Conservation (phyloP, 306 rosid genomes). For the Sindora glabra region DNA sequence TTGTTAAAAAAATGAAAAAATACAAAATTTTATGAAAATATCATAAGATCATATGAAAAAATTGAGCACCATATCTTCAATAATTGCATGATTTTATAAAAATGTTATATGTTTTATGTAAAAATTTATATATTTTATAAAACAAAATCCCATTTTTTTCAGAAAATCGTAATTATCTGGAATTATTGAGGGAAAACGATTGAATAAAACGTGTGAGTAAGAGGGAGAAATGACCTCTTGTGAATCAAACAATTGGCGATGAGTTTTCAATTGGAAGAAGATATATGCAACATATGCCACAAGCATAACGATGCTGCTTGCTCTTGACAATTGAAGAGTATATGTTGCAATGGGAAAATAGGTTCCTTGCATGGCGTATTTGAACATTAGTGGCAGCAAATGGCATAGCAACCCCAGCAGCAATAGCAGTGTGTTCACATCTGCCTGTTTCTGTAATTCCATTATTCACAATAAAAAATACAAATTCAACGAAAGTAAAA, state of each 20-base stretch:
- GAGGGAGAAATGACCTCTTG: constrained; percentile 44
- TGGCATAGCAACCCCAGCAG: constrained; percentile 77
- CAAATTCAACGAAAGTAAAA: neutral
- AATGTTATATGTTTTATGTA: too few relatives aligned
- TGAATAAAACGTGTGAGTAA: too few relatives aligned
- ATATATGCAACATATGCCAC: constrained; percentile 65
- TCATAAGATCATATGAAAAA: too few relatives aligned
- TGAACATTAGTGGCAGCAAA: constrained; percentile 68
- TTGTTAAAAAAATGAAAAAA: too few relatives aligned
- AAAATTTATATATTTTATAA: too few relatives aligned
- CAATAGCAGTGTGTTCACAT: constrained; percentile 65
- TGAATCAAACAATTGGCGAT: constrained; percentile 64
- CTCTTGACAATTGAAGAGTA: constrained; percentile 77
- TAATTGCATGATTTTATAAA: too few relatives aligned
- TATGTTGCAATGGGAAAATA: constrained; percentile 9
- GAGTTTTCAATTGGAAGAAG: constrained; percentile 85
- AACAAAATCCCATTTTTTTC: too few relatives aligned
- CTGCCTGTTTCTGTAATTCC: constrained; percentile 93
- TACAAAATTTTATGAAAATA: too few relatives aligned
- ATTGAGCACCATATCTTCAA: too few relatives aligned
- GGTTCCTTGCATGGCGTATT: constrained; percentile 23
- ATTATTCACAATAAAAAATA: constrained; percentile 2
- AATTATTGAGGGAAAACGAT: too few relatives aligned
- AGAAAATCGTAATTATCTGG: too few relatives aligned
- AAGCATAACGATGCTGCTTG: constrained; percentile 80